phyloP scores from a whole-genome alignment of 2,329 filamentous ascomycete genomes.

The Talaromyces sp. region DNA sequence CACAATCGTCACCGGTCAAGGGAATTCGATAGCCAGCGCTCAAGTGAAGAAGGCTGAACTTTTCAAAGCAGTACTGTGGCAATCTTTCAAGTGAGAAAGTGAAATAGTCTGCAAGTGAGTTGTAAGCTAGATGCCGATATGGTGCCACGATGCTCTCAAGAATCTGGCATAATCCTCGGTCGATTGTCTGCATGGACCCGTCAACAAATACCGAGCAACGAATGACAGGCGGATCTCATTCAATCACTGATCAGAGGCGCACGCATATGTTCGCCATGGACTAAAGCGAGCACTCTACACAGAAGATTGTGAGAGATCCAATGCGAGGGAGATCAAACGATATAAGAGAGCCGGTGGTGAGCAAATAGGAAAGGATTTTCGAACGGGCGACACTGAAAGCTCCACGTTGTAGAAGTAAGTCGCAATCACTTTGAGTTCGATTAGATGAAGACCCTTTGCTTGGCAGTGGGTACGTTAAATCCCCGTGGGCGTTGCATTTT shows the following conservation, averaged over 20 bases:
- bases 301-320: neutral
- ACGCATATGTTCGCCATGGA: constrained; percentile 4
- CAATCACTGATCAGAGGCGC: neutral
- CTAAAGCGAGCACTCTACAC: neutral
- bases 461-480: constrained; percentile 3
- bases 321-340: neutral
- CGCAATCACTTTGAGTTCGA: constrained; percentile 3
- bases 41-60: neutral
- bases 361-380: constrained; percentile 4
- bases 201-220: constrained; percentile 12
- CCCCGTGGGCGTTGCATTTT: neutral
- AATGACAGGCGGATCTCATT: constrained; percentile 1
- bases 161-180: constrained; percentile 12
- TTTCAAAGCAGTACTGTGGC: neutral
- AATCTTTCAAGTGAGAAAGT: neutral
- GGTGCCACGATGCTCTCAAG: constrained; percentile 3
- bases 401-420: constrained; percentile 14
- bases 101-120: neutral
- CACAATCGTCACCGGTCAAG: neutral
- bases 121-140: neutral
- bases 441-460: constrained; percentile 11
- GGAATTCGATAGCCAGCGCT: neutral
- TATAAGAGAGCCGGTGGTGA: neutral
- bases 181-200: constrained; percentile 14
- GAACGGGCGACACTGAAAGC: neutral